phyloP scores from a whole-genome alignment of 257 asterid species.

The Jasminum sambac region DNA sequence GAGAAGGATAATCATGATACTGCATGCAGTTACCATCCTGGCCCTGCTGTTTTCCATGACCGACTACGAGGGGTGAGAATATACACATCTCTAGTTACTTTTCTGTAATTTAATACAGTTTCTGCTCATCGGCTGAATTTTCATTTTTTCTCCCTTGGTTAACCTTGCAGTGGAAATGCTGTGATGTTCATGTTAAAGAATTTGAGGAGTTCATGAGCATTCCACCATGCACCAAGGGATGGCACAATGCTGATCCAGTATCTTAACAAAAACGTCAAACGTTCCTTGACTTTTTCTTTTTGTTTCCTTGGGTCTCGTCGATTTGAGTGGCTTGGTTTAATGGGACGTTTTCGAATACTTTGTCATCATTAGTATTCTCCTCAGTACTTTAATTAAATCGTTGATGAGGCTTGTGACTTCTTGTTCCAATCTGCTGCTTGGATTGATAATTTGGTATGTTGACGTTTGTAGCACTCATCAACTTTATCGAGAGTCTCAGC shows the following conservation, averaged over 20 bases:
- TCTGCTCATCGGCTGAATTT: not conserved
- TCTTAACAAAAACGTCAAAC: slow-evolving; percentile 10
- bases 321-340: not conserved
- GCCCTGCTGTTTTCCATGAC: slow-evolving; percentile 88
- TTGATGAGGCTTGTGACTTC: slow-evolving; percentile 6
- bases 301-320: no score
- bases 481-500: no score
- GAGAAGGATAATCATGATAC: slow-evolving; percentile 84
- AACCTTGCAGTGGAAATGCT: slow-evolving; percentile 85
- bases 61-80: slow-evolving; percentile 84
- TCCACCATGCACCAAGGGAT: slow-evolving; percentile 81
- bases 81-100: slow-evolving; percentile 7
- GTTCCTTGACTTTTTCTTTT: not conserved
- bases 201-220: slow-evolving; percentile 86
- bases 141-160: not conserved
- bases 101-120: slow-evolving; percentile 1
- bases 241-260: slow-evolving; percentile 68
- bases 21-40: slow-evolving; percentile 91
- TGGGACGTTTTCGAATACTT: not conserved
- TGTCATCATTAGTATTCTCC: not conserved
- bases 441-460: no score
- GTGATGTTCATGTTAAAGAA: slow-evolving; percentile 84
- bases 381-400: not conserved
- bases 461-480: no score
- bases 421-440: not conserved